Percentiles rank a stretch among this genome's conserved stretches.
Evolutionary conservation across 805 yeast species (phyloP).

Genomic region (Jamesozyma gamospora): DNA sequence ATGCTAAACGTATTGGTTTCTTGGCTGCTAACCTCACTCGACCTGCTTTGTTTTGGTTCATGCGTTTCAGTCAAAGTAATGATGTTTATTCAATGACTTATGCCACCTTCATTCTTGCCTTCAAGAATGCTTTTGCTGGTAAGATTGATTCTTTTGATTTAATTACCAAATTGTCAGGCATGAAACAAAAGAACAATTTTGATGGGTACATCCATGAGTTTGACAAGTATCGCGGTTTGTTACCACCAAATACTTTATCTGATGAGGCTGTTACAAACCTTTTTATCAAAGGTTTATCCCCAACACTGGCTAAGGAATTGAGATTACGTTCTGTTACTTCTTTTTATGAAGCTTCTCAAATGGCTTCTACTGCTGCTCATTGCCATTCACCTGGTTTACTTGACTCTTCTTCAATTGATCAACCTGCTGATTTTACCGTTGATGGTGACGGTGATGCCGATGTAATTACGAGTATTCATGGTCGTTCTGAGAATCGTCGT

Average conservation of each 20-base stretch:
- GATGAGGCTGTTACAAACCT: background rate
- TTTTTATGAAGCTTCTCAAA: conserved; percentile 1
- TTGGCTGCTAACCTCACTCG: background rate
- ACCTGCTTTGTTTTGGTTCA: background rate
- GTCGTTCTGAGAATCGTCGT: background rate
- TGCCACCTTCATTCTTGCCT: background rate
- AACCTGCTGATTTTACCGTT: background rate
- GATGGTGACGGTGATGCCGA: conserved; percentile 1
- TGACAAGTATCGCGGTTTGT: background rate
- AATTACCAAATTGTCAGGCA: background rate
- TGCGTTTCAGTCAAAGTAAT: background rate
- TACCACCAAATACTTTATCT: background rate
- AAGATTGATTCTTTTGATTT: background rate
- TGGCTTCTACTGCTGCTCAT: conserved; percentile 1
- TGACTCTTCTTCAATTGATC: background rate
- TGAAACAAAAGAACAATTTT: background rate
- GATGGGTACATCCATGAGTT: conserved; percentile 1
- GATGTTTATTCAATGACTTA: background rate
- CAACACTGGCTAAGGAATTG: background rate
- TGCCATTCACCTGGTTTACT: background rate
- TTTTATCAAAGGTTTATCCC: background rate
- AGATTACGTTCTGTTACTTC: background rate
- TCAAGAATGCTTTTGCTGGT: background rate
- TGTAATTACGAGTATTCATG: background rate
- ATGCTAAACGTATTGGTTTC: background rate